These are phyloP conservation scores for Russula dissimulans DNA, from an alignment of 768 basidiomycete species.

Conservation along the genomic window DNA sequence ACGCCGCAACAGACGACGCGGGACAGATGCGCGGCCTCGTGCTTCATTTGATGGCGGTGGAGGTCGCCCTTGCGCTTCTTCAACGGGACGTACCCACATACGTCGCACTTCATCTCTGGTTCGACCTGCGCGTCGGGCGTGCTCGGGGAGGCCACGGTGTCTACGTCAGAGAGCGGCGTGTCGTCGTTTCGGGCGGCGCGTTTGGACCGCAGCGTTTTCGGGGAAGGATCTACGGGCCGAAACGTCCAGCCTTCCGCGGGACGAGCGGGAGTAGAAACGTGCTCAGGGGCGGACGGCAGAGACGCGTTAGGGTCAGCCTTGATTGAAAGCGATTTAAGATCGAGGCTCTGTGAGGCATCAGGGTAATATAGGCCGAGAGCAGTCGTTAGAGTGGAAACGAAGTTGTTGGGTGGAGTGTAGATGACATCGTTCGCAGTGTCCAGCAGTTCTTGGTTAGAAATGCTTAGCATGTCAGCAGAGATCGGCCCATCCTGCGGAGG, in stretches of 20 bases:
- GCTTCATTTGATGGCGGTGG: slow-evolving; percentile 2
- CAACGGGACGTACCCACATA: neutral
- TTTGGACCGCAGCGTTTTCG: neutral
- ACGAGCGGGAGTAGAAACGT: neutral
- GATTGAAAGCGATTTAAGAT: neutral
- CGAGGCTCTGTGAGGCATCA: neutral
- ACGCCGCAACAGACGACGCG: slow-evolving; percentile 11
- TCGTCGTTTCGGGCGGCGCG: neutral
- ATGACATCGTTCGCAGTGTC: neutral
- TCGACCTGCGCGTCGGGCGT: no score
- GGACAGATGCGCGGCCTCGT: neutral
- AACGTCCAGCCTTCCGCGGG: neutral
- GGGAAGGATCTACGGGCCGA: neutral
- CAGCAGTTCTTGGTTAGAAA: neutral
- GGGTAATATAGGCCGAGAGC: slow-evolving; percentile 8
- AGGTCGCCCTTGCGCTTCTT: slow-evolving; percentile 8
- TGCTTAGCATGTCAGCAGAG: neutral
- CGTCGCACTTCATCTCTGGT: neutral
- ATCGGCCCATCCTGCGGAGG: neutral
- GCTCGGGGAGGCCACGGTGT: neutral
- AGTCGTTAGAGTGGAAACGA: neutral
- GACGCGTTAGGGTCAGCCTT: neutral
- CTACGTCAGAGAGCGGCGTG: neutral
- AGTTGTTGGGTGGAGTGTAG: neutral
- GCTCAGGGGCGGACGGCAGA: neutral